phyloP scores from a whole-genome alignment of 1,139 yeast genomes.

The Pichia sp. region DNA sequence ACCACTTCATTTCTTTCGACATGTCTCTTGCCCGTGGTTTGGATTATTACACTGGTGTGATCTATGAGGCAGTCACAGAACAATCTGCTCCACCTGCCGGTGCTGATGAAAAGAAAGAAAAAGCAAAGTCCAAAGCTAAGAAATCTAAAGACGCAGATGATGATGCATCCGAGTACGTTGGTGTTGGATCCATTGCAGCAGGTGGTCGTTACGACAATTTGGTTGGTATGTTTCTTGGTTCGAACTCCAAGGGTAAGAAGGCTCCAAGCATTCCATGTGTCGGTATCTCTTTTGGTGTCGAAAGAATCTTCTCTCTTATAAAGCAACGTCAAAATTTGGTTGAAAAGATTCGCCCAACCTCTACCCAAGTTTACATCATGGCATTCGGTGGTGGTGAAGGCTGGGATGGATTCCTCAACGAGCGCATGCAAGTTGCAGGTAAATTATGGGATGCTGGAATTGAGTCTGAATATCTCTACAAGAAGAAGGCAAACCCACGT shows the following conservation, averaged over 20 bases:
- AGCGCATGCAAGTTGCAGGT: conserved; percentile 83
- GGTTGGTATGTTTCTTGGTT: conserved; percentile 90
- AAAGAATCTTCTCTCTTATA: conserved; percentile 84
- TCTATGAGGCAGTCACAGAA: conserved; percentile 91
- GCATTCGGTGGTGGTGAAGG: conserved; percentile 98
- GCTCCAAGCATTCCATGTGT: conserved; percentile 87
- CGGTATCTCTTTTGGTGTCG: conserved; percentile 95
- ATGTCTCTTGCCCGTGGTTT: conserved; percentile 94
- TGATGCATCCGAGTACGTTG: conserved; percentile 94
- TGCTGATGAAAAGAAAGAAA: conserved; percentile 61
- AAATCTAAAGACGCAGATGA: conserved; percentile 47
- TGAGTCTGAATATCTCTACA: conserved; percentile 86
- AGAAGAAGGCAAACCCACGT: conserved; percentile 87
- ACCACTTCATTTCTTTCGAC: conserved; percentile 69
- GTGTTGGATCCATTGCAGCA: conserved; percentile 97
- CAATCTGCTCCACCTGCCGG: conserved; percentile 92
- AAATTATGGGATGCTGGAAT: conserved; percentile 83
- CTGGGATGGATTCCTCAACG: conserved; percentile 88
- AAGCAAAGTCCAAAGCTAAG: conserved; percentile 36
- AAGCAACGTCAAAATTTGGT: conserved; percentile 62
- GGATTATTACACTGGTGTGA: conserved; percentile 94
- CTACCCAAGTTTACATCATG: conserved; percentile 92
- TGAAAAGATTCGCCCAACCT: conserved; percentile 66
- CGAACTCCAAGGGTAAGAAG: conserved; percentile 63
- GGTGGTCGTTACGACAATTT: conserved; percentile 97